These are phyloP conservation scores for Ceratocystis eucalypticola DNA, from an alignment of 2,329 filamentous ascomycete species.

Conservation along the genomic window DNA sequence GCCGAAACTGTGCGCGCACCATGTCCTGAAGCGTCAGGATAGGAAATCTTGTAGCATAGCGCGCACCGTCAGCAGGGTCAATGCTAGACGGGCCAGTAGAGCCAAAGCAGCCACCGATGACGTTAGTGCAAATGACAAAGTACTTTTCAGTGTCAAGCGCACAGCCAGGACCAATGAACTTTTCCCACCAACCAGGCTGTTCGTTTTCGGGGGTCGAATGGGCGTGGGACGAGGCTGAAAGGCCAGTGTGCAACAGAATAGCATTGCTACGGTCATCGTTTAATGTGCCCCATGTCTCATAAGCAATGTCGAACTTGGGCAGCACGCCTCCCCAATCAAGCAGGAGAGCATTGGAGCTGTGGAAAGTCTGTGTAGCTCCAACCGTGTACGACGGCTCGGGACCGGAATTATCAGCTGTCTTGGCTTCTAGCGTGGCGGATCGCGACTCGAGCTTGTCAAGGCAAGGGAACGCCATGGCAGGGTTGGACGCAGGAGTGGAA, in stretches of 20 bases:
- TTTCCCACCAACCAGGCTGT: slow-evolving; percentile 96
- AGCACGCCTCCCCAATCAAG: slow-evolving; percentile 94
- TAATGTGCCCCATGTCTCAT: slow-evolving; percentile 79
- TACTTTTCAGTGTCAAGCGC: slow-evolving; percentile 85
- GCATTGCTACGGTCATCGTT: slow-evolving; percentile 74
- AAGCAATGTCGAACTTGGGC: slow-evolving; percentile 77
- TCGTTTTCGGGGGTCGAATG: slow-evolving; percentile 79
- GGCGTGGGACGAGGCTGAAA: slow-evolving; percentile 94
- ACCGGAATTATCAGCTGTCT: slow-evolving; percentile 45
- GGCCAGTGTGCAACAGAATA: slow-evolving; percentile 81
- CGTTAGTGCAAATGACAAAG: slow-evolving; percentile 91
- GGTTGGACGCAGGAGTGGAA: slow-evolving; percentile 47
- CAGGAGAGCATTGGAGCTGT: slow-evolving; percentile 58
- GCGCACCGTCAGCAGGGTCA: slow-evolving; percentile 75
- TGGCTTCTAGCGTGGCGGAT: slow-evolving; percentile 56
- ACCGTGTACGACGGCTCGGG: slow-evolving; percentile 91
- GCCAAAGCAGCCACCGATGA: slow-evolving; percentile 89
- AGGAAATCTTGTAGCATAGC: slow-evolving; percentile 87
- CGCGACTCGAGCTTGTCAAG: slow-evolving; percentile 71
- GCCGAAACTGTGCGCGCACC: slow-evolving; percentile 86
- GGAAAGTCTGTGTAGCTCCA: slow-evolving; percentile 67
- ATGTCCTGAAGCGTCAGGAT: slow-evolving; percentile 95
- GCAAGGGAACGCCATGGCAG: slow-evolving; percentile 79
- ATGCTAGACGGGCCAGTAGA: slow-evolving; percentile 81
- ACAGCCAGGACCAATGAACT: slow-evolving; percentile 79